phyloP scores from a whole-genome alignment of 2,329 filamentous ascomycete species.

The Fusarium penzigii region DNA sequence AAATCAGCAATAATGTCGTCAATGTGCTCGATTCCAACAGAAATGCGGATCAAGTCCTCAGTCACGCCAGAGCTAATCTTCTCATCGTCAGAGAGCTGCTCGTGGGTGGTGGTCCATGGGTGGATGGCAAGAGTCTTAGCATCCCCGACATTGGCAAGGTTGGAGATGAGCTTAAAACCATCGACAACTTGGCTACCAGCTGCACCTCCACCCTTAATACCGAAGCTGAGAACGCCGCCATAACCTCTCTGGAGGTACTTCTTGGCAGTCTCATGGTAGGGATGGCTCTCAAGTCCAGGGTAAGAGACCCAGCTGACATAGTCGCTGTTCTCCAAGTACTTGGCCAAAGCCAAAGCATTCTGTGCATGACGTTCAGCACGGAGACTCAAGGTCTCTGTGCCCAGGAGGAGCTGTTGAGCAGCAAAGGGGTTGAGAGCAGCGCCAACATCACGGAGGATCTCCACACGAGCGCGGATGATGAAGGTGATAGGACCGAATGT shows the following conservation, averaged over 20 bases:
- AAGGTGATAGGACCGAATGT: constrained; percentile 83
- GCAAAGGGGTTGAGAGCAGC: constrained; percentile 84
- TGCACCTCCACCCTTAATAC: constrained; percentile 83
- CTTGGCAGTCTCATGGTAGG: constrained; percentile 77
- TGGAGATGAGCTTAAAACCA: constrained; percentile 91
- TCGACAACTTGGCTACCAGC: constrained; percentile 89
- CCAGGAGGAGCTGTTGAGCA: constrained; percentile 87
- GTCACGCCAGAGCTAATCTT: constrained; percentile 79
- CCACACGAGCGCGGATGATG: constrained; percentile 82
- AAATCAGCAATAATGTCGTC: constrained; percentile 97
- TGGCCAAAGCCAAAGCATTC: constrained; percentile 78
- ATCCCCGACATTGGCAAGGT: constrained; percentile 94
- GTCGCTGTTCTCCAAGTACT: constrained; percentile 79
- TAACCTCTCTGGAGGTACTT: constrained; percentile 84
- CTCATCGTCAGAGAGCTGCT: constrained; percentile 85
- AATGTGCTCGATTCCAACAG: constrained; percentile 93
- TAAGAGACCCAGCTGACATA: constrained; percentile 94
- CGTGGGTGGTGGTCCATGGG: constrained; percentile 93
- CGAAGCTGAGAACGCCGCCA: constrained; percentile 90
- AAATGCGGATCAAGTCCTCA: constrained; percentile 90
- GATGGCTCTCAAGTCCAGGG: constrained; percentile 81
- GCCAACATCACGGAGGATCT: constrained; percentile 86
- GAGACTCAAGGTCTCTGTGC: constrained; percentile 86
- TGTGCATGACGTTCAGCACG: constrained; percentile 82
- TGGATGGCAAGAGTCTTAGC: constrained; percentile 94